These are phyloP conservation scores for Neurospora sp. DNA, from an alignment of 495 filamentous ascomycete genomes.

Conservation along the genomic window DNA sequence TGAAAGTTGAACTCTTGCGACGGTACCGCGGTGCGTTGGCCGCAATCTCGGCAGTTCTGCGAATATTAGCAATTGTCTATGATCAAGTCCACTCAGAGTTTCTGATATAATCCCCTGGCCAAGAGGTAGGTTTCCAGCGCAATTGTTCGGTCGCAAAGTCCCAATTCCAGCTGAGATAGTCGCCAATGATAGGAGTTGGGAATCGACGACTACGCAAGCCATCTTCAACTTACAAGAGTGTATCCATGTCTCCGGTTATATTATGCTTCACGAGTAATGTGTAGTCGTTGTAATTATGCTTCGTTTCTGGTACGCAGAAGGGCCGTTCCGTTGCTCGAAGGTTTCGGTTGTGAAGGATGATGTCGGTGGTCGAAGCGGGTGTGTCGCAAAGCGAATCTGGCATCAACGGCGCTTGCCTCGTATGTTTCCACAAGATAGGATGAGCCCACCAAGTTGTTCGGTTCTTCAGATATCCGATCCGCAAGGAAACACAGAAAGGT, in stretches of 20 bases:
- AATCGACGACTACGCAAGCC: background rate
- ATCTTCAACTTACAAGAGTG: conserved; percentile 55
- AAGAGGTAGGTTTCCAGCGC: background rate
- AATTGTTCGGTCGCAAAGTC: background rate
- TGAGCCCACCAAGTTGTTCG: background rate
- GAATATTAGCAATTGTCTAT: conserved; percentile 10
- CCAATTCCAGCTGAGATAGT: background rate
- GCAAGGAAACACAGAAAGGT: background rate
- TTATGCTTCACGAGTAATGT: background rate
- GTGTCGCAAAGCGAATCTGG: background rate
- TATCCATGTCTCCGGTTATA: conserved; percentile 51
- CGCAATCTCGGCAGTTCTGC: conserved; percentile 74
- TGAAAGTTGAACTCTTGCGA: conserved; percentile 85
- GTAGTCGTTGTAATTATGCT: background rate
- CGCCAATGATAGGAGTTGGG: background rate
- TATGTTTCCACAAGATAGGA: background rate
- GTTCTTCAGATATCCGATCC: background rate
- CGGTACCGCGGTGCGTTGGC: conserved; percentile 73
- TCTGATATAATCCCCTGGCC: conserved; percentile 1
- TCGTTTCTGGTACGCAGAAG: background rate
- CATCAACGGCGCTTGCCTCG: background rate
- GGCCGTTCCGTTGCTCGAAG: background rate
- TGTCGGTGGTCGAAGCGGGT: background rate
- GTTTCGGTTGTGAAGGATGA: background rate
- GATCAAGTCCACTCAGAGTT: background rate